Base-by-base conservation (phyloP, 371 early-diverging fungal genomes). In the Smittium culicis region DNA sequence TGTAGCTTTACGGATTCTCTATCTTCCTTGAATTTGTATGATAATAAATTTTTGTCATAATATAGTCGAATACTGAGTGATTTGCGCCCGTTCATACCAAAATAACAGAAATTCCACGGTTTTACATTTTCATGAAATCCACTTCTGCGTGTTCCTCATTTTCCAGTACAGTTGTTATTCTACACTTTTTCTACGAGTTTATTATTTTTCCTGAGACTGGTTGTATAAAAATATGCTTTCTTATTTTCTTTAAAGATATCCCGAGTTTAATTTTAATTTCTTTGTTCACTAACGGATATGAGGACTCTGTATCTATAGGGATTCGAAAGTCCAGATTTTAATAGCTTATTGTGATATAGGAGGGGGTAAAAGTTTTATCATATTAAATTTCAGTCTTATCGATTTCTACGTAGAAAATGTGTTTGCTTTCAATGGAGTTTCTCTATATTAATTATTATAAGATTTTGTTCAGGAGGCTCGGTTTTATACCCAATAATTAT, bases 201-300 rank as follows among this genome's bases (percentile, higher is more conserved):
- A 59, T 29, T n/a, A n/a, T 27, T 27, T 59, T 11, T 14, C 31
- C 60, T n/a, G 16, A 27, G n/a, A n/a, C 60, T n/a, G 5, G n/a
- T n/a, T 59, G 27, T 5, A 59, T 29, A 31, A 29, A 59, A n/a
- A 59, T 32, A 29, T 5, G n/a, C 31, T 59, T 59, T 29, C 29
- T 27, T n/a, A n/a, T 27, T 59, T 32, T 59, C 60, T 32, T 27
- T 29, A 59, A 59, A 5, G 5, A 16, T 14, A 59, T 29, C 60
- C 5, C 60, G n/a, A 59, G 60, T 29, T 29, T 32, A 29, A n/a
- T 29, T 59, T 14, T n/a, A 16, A n/a, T 29, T 32, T 59, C 31
- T 59, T 59, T 59, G 31, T 59, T 59, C n/a, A 59, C n/a, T 59
- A 59, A 59, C 27, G 60, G n/a, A 59, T 59, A 59, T 32, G 60